Conservation (phyloP, 176 grass and related monocot species). For the Pharus latifolius region DNA sequence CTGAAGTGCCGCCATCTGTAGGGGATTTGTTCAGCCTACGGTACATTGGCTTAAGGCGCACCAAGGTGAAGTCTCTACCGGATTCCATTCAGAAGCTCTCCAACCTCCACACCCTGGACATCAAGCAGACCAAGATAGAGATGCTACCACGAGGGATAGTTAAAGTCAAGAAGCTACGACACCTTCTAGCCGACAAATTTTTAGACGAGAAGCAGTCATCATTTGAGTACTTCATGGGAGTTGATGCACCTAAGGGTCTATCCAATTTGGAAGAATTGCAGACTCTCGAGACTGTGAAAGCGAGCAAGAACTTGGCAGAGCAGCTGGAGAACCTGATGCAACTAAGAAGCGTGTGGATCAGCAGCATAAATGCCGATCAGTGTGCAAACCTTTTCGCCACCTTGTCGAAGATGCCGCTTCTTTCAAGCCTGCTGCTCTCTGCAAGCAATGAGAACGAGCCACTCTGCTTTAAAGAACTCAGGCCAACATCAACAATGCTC, state of each 20-base stretch:
- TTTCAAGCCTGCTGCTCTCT: neutral
- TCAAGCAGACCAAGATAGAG: neutral
- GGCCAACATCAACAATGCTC: neutral
- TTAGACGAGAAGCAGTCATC: neutral
- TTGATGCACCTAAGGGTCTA: neutral
- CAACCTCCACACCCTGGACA: slow-evolving; percentile 20
- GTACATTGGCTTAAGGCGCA: slow-evolving; percentile 24
- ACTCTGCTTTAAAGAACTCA: slow-evolving; percentile 6
- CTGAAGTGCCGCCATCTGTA: slow-evolving; percentile 9
- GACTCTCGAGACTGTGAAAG: slow-evolving; percentile 1
- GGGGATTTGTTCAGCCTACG: slow-evolving; percentile 25
- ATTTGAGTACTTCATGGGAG: neutral
- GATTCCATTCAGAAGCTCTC: slow-evolving; percentile 17
- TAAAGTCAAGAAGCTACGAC: slow-evolving; percentile 7
- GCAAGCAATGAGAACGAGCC: slow-evolving; percentile 18
- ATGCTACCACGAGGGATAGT: slow-evolving; percentile 5
- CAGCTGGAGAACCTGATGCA: slow-evolving; percentile 11
- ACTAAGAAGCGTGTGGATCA: slow-evolving; percentile 14
- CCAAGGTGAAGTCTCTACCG: slow-evolving; percentile 22
- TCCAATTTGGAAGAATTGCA: slow-evolving; percentile 3
- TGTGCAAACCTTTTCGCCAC: slow-evolving; percentile 10
- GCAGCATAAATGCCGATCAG: neutral
- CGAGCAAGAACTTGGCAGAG: neutral
- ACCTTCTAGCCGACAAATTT: neutral
- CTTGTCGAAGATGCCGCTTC: slow-evolving; percentile 7